Percentiles rank a stretch among this genome's conserved stretches.
phyloP scores from a whole-genome alignment of 305 asterid genomes.

The Fraxinus angustifolia region DNA sequence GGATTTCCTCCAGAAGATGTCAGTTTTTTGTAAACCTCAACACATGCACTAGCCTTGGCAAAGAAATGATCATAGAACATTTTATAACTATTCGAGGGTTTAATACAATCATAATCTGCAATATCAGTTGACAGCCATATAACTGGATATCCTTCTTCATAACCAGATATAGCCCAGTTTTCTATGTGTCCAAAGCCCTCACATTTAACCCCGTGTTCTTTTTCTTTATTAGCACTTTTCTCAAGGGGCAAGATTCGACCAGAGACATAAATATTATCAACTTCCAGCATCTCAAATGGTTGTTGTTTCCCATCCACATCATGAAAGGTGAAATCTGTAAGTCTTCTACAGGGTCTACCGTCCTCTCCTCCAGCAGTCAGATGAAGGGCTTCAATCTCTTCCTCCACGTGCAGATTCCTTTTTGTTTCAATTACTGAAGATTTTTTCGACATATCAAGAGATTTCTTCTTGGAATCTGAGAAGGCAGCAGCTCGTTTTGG shows the following conservation, averaged over 20 bases:
- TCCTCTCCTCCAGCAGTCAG: slow-evolving; percentile 62
- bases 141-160: slow-evolving; percentile 82
- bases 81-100: slow-evolving; percentile 72
- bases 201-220: slow-evolving; percentile 60
- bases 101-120: slow-evolving; percentile 85
- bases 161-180: slow-evolving; percentile 93
- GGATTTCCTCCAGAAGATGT: slow-evolving; percentile 65
- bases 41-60: slow-evolving; percentile 77
- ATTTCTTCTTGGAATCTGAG: slow-evolving; percentile 67
- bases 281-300: slow-evolving; percentile 87
- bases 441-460: slow-evolving; percentile 36
- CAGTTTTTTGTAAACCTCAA: slow-evolving; percentile 75
- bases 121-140: slow-evolving; percentile 78
- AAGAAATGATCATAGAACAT: slow-evolving; percentile 66
- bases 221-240: slow-evolving; percentile 53
- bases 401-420: slow-evolving; percentile 48
- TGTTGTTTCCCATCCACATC: slow-evolving; percentile 57
- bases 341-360: slow-evolving; percentile 70
- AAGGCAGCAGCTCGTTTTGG: slow-evolving; percentile 90
- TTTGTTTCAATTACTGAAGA: slow-evolving; percentile 61
- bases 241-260: slow-evolving; percentile 76
- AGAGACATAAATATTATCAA: slow-evolving; percentile 64
- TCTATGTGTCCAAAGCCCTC: slow-evolving; percentile 89
- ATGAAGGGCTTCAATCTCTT: slow-evolving; percentile 68
- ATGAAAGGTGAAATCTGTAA: slow-evolving; percentile 69